Conservation (phyloP, 257 asterid species). For the Rubia yunnanensis region DNA sequence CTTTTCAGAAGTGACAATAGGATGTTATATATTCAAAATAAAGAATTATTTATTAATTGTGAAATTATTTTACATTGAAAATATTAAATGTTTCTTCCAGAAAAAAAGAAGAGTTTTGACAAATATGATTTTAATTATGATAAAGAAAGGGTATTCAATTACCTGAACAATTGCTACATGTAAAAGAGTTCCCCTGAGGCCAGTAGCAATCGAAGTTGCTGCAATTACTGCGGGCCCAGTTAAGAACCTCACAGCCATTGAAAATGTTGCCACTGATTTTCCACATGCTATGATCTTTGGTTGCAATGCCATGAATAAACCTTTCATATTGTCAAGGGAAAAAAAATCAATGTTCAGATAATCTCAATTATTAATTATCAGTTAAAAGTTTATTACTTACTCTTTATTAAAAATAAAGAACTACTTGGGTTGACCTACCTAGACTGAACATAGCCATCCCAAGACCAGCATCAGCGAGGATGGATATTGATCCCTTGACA, state of each 20-base stretch:
- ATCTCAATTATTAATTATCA: background rate
- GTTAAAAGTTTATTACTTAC: background rate
- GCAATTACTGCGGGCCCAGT: constrained; percentile 97
- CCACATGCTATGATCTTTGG: constrained; percentile 90
- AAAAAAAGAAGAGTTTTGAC: too few relatives aligned
- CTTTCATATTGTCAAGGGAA: constrained; percentile 18
- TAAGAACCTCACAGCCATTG: constrained; percentile 90
- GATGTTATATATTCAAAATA: too few relatives aligned
- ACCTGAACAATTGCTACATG: constrained; percentile 94
- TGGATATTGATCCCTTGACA: constrained; percentile 77
- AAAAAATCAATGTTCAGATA: background rate
- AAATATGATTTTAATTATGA: background rate
- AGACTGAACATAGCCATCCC: constrained; percentile 99
- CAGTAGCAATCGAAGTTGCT: constrained; percentile 83
- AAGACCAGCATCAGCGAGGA: constrained; percentile 88
- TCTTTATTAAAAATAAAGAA: background rate
- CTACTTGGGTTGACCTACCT: constrained; percentile 25
- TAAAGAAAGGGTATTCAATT: background rate
- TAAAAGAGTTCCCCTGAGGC: constrained; percentile 73
- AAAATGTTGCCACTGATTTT: constrained; percentile 73
- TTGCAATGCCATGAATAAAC: constrained; percentile 92
- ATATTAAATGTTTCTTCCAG: background rate
- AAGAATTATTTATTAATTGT: too few relatives aligned
- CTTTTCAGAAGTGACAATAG: too few relatives aligned
- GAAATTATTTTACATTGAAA: too few relatives aligned